Evolutionary conservation across 2,329 filamentous ascomycete genomes (phyloP).

Genomic region (Aspergillus transmontanensis): DNA sequence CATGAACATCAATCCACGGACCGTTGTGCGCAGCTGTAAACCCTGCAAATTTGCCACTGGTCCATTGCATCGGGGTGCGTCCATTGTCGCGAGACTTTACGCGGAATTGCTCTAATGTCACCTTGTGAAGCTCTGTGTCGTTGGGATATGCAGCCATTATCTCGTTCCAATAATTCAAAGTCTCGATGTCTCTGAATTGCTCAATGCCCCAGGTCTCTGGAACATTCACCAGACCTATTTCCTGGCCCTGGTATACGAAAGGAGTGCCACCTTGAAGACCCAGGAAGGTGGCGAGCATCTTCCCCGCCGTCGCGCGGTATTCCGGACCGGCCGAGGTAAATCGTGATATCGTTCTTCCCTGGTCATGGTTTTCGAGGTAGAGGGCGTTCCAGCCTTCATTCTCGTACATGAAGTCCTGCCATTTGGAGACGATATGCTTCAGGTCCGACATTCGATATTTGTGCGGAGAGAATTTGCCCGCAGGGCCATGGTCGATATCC

Average conservation of each 20-base stretch:
- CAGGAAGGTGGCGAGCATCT: background rate
- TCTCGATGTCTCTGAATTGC: background rate
- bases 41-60: slow-evolving; percentile 54
- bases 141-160: background rate
- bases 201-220: background rate
- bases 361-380: background rate
- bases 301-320: background rate
- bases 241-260: background rate
- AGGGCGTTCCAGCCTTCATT: background rate
- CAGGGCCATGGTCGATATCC: slow-evolving; percentile 55
- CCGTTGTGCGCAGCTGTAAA: slow-evolving; percentile 58
- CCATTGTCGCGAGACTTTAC: slow-evolving; percentile 64
- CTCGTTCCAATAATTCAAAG: background rate
- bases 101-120: slow-evolving; percentile 59
- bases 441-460: slow-evolving; percentile 59
- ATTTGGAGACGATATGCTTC: background rate
- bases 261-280: background rate
- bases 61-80: slow-evolving; percentile 72
- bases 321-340: background rate
- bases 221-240: background rate
- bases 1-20: slow-evolving; percentile 72
- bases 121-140: slow-evolving; percentile 34
- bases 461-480: slow-evolving; percentile 55
- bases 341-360: background rate
- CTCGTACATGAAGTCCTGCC: background rate